Percentiles rank a stretch among this genome's conserved stretches.
These are phyloP conservation scores for Coemansia asiatica DNA, from an alignment of 192 early-diverging fungal genomes.

Conservation along the genomic window DNA sequence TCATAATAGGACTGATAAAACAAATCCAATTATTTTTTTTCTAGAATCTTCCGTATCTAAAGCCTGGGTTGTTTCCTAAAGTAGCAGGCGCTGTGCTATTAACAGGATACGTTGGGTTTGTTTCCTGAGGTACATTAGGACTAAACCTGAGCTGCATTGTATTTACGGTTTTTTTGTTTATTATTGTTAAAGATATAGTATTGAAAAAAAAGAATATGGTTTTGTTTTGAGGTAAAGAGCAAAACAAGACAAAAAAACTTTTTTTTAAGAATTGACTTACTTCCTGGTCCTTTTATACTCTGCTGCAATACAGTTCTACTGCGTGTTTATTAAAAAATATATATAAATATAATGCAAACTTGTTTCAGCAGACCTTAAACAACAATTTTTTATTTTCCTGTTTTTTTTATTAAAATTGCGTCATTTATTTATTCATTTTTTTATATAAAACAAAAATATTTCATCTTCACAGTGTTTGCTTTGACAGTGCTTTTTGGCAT, in stretches of 20 bases:
- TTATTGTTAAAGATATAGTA: background rate
- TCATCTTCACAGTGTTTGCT: no score
- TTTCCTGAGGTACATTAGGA: background rate
- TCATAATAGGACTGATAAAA: no score
- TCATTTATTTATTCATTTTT: background rate
- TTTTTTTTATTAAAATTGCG: no score
- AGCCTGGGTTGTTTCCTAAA: background rate
- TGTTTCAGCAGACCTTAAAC: background rate
- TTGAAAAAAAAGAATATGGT: background rate
- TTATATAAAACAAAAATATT: background rate
- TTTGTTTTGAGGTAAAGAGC: background rate
- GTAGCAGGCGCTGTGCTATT: background rate
- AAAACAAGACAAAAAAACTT: background rate
- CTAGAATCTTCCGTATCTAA: background rate
- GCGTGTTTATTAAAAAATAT: no score
- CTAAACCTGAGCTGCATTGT: background rate
- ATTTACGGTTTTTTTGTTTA: no score
- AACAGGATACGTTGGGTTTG: background rate
- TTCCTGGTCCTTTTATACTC: background rate
- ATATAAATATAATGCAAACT: background rate
- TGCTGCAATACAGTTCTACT: background rate
- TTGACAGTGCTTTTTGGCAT: no score
- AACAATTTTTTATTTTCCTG: background rate
- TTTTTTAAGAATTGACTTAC: background rate
- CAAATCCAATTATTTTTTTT: background rate